Base-by-base conservation (phyloP, 2,329 filamentous ascomycete genomes). In the Botrytis hyacinthi region DNA sequence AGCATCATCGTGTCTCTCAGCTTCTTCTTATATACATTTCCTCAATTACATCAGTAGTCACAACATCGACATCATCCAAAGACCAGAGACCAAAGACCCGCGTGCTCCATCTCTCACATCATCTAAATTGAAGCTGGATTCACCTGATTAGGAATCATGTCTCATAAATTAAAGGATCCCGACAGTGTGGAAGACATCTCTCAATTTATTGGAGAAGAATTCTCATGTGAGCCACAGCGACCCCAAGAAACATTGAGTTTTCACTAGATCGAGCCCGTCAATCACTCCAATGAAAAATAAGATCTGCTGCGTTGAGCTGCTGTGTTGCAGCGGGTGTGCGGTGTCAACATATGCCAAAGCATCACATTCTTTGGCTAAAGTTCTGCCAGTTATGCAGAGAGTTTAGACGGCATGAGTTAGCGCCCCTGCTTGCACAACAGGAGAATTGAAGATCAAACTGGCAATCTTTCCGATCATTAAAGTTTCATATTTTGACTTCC, bases 331-430 rank as follows among this genome's bases (percentile, higher is more conserved):
- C 46, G 46, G 46, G 65, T 67, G 65, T 67, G 46, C 4, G 16
- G 65, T 67, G 46, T 67, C 46, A 40, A 67, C 46, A 51, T n/a
- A 68, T 51, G 35, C 37, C 66, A 57, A 69, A 57, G 22, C 66
- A 68, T 37, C 48, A 59, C 35, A 57, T 66, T 37, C 35, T 66
- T 66, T 66, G 66, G 66, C 66, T 57, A 44, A 57, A 69, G 26
- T 57, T 32, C n/a, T 57, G 66, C 66, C 66, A 69, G 44, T 69
- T 42, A 32, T 14, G n/a, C 40, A 42, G 48, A 32, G 5, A 10
- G 18, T 10, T 57, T 12, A 42, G 35, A 54, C 26, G 66, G 66
- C 66, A 69, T 57, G 48, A 42, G 48, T 32, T 14, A 68, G 40
- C 66, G 26, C 48, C 35, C 54, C 46, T 26, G 35, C 26, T 37